Conservation (phyloP, 2,329 filamentous ascomycete species). For the Dryadomyces quercus-mongolicae region DNA sequence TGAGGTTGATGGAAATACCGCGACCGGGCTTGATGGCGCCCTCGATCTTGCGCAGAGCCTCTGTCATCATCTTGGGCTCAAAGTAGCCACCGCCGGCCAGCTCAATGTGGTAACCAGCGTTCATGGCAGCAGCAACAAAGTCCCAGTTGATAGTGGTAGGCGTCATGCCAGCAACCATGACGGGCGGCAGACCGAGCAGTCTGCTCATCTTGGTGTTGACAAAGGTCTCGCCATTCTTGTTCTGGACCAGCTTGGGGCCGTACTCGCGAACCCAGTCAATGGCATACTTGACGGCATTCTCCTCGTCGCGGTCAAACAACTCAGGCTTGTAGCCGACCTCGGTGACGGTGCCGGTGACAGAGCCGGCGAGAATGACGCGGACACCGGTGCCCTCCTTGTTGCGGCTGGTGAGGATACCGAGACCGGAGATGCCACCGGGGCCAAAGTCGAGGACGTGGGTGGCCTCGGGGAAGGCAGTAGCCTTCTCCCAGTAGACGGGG, state of each 20-base stretch:
- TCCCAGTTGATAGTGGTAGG: constrained; percentile 82
- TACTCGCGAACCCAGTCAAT: constrained; percentile 97
- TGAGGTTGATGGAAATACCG: constrained; percentile 81
- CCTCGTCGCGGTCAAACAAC: constrained; percentile 90
- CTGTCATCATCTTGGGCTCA: constrained; percentile 69
- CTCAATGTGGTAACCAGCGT: constrained; percentile 89
- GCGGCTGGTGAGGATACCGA: constrained; percentile 90
- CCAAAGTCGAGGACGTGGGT: constrained; percentile 96
- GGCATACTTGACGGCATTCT: constrained; percentile 88
- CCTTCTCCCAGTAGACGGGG: constrained; percentile 90
- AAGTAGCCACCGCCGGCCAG: constrained; percentile 85
- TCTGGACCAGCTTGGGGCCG: constrained; percentile 84
- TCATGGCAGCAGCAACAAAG: constrained; percentile 86
- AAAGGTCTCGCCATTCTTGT: constrained; percentile 76
- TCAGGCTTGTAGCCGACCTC: constrained; percentile 98
- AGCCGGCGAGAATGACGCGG: constrained; percentile 85
- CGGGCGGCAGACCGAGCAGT: constrained; percentile 68
- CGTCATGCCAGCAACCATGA: constrained; percentile 92
- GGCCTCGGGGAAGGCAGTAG: constrained; percentile 78
- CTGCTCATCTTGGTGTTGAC: constrained; percentile 96
- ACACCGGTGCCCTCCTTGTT: constrained; percentile 99
- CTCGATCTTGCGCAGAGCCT: constrained; percentile 75
- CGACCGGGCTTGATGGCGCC: constrained; percentile 71
- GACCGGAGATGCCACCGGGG: constrained; percentile 89
- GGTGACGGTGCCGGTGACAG: constrained; percentile 78